Base-by-base conservation (phyloP, 495 filamentous ascomycete species). In the Massariosphaeria phaeospora region DNA sequence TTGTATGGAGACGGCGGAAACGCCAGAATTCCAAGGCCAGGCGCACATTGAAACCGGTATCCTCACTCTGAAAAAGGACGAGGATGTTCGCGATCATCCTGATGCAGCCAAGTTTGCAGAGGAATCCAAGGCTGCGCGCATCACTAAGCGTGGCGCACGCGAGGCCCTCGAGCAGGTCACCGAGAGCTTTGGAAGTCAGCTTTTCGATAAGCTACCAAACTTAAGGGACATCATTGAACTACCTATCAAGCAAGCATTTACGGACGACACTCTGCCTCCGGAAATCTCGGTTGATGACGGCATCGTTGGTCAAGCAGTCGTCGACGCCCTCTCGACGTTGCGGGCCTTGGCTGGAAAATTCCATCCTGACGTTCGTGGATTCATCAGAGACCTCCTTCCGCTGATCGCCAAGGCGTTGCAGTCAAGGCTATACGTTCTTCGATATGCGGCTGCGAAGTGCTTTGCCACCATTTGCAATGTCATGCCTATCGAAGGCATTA, bases 401-500 rank as follows among this genome's bases (percentile, higher is more conserved):
- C 75, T 89, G 39, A 79, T 97, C 44, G 84, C 85, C 66, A 90
- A 84, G 67, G 90, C 86, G 2, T 75, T 98, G 12, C 88, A 88
- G 59, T 95, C 87, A 9, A 77, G 84, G 55, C 76, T 96, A 8
- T 91, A 91, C 10, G 85, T 98, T 0, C 87, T 97, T 69, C 81
- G 93, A 38, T 98, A 98, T 69, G 89, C 91, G 64, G 93, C 93
- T 27, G 94, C 93, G 9, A 98, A 98, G 69, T 97, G 94, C 67
- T 83, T 98, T 67, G 93, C 94, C 8, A 97, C 91, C 8, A 84
- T 96, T 21, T 97, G 94, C 77, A 96, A 91, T 65, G 87, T 96
- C 52, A 90, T 97, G 52, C 88, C 86, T 2, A 84, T 96, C 15
- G 82, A 95, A 44, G 93, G 87, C 25, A 96, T 97, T 86, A 97